Evolutionary conservation across 768 basidiomycete genomes (phyloP), one percentile per base, ranked within the genome.

Genomic region (Leccinum sublutescens): DNA sequence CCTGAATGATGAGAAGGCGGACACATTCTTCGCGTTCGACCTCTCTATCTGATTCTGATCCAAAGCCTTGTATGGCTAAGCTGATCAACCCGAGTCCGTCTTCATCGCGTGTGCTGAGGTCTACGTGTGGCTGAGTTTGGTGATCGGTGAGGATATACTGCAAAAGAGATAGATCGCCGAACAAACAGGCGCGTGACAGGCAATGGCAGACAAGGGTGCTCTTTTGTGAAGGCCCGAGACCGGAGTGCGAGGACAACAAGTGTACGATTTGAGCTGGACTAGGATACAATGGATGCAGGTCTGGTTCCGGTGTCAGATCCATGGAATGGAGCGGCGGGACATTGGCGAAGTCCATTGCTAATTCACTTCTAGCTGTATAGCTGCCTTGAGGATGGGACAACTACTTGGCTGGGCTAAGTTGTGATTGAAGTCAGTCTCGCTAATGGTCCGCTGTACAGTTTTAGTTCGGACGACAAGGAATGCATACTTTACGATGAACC

Each of bases 1-100:
- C 92, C 71, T 90, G 90, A 50, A 84, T 79, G 12, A 92, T 84
- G 45, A 96, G 78, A 50, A 91, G 75, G 57, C 93, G 80, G 7
- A 95, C 88, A 64, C 89, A 91, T 72, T 97, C 94, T 74, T 97
- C 95, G 63, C 91, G 82, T 67, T 98, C 95, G 48, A 95, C 83
- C 58, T 93, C 89, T 57, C 89, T 83, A 62, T 93, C 92, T 19
- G 83, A 82, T 55, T 92, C 91, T 27, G 85, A 83, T 40, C 90
- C 88, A 69, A 93, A 93, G 11, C 91, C 91, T 62, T 91, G 85
- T 64, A 93, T 90, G 27, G 86, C 77, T 57, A 85, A 79, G 70
- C 89, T 88, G 77, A 95, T 80, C 61, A 94, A 76, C 25, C 89
- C 86, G 49, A 93, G 78, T 12, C 92, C 93, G 63, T 98, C 94